A percentile compares a stretch with the other conserved stretches of the same genome.
These are phyloP conservation scores for Ophiostoma fasciatum DNA, from an alignment of 2,329 filamentous ascomycete genomes.

Conservation along the genomic window DNA sequence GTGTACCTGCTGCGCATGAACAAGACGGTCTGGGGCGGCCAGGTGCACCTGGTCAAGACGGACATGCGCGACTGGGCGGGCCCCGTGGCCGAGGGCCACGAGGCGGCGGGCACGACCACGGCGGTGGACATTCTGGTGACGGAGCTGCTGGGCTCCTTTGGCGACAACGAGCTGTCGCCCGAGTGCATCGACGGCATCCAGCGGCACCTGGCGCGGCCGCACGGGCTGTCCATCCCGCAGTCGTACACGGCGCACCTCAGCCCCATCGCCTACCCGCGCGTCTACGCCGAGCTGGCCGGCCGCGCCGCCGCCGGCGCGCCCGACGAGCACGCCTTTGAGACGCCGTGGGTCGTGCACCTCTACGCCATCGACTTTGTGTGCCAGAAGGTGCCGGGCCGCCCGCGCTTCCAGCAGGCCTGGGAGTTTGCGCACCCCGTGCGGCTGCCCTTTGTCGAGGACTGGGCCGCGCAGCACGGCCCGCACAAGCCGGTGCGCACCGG, in stretches of 20 bases:
- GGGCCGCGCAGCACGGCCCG: conserved; percentile 31
- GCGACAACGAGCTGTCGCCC: conserved; percentile 85
- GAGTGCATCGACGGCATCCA: conserved; percentile 96
- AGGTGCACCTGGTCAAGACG: conserved; percentile 79
- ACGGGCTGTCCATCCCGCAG: conserved; percentile 85
- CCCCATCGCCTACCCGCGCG: conserved; percentile 76
- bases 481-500: conserved; percentile 38
- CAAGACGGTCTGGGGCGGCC: conserved; percentile 59
- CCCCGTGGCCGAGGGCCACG: conserved; percentile 35
- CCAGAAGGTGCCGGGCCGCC: conserved; percentile 40
- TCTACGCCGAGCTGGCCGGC: conserved; percentile 64
- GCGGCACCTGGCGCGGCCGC: conserved; percentile 59
- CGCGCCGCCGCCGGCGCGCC: conserved; percentile 28
- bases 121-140: conserved; percentile 88
- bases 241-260: conserved; percentile 89
- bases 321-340: conserved; percentile 66
- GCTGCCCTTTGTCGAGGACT: conserved; percentile 18
- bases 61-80: conserved; percentile 97
- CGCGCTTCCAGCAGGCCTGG: conserved; percentile 63
- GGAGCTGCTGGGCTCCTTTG: conserved; percentile 88
- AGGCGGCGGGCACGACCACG: conserved; percentile 33
- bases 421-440: conserved; percentile 67
- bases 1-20: conserved; percentile 85
- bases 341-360: conserved; percentile 87
- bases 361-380: conserved; percentile 81